These are phyloP conservation scores for Leishmania martiniquensis DNA, from an alignment of 208 protist genomes.

Conservation along the genomic window DNA sequence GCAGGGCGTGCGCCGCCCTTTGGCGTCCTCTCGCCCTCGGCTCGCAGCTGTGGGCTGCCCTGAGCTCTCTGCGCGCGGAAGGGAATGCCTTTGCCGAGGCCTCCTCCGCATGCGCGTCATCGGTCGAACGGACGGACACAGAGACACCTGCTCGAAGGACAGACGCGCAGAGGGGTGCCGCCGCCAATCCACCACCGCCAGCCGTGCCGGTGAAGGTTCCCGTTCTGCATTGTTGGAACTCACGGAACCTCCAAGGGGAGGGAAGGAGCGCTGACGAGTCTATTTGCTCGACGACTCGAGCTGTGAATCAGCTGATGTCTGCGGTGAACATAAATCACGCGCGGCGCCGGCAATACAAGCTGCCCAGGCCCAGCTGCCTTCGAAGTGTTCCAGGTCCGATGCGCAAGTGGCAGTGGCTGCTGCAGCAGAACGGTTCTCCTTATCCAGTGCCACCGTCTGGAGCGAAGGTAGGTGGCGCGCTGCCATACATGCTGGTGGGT, in stretches of 20 bases:
- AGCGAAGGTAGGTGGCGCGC: neutral
- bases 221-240: neutral
- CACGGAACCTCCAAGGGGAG: no score
- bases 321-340: neutral
- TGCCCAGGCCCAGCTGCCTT: neutral
- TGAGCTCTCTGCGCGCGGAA: neutral
- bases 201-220: neutral
- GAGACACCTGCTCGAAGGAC: neutral
- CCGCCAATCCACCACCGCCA: neutral
- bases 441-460: neutral
- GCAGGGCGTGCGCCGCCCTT: neutral
- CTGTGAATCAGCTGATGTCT: neutral
- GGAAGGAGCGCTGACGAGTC: no score
- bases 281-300: no score
- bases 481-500: conserved; percentile 18
- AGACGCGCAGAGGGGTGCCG: neutral
- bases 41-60: neutral
- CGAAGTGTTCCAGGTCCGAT: neutral
- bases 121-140: neutral
- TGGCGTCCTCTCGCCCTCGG: neutral
- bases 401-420: conserved; percentile 2
- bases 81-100: neutral
- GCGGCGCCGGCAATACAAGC: neutral
- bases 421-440: neutral
- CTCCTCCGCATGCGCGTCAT: neutral